Evolutionary conservation across 2,329 filamentous ascomycete species (phyloP).

Genomic region (Fusarium mexicanum): DNA sequence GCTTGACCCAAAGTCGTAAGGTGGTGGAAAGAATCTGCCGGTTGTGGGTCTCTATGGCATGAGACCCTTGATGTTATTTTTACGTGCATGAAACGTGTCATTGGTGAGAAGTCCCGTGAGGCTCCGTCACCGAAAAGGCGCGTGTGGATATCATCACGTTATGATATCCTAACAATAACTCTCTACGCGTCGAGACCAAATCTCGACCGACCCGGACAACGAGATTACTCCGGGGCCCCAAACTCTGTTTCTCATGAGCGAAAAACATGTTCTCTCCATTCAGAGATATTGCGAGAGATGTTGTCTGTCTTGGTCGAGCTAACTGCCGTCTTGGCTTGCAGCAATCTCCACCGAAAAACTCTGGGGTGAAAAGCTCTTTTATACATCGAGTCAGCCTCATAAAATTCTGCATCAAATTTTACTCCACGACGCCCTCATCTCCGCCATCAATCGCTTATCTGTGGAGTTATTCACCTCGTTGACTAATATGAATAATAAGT

Average conservation of each 20-base stretch:
- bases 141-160: conserved; percentile 32
- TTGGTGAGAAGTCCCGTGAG: conserved; percentile 11
- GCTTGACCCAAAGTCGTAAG: conserved; percentile 14
- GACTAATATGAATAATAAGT: conserved; percentile 28
- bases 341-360: neutral
- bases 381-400: neutral
- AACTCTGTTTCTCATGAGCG: neutral
- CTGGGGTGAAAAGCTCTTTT: neutral
- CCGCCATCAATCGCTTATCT: conserved; percentile 29
- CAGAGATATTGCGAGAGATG: neutral
- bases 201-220: conserved; percentile 11
- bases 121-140: neutral
- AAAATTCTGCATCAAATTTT: neutral
- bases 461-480: conserved; percentile 23
- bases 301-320: neutral
- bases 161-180: conserved; percentile 36
- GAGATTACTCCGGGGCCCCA: conserved; percentile 28
- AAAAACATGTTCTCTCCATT: too few species aligned
- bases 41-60: conserved; percentile 9
- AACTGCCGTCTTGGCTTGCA: neutral
- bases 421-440: conserved; percentile 3
- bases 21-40: conserved; percentile 30
- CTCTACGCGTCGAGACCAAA: neutral
- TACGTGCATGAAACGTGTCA: conserved; percentile 31
- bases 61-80: conserved; percentile 9